These are phyloP conservation scores for Rhytidiadelphus loreus DNA, from an alignment of 225 moss, liverwort and hornwort genomes.

Conservation along the genomic window DNA sequence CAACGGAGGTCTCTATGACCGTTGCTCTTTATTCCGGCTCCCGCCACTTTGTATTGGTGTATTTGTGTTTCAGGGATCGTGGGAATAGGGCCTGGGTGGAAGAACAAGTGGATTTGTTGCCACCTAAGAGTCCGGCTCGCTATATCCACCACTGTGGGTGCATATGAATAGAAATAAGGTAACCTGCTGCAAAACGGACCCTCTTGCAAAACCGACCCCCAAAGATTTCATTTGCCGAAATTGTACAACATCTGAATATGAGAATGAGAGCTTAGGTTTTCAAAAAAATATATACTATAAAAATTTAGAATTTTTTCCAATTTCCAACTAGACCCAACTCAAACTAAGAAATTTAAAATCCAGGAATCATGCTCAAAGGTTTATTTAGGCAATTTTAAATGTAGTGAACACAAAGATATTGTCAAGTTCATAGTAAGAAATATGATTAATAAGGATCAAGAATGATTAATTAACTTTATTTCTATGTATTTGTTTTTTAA, in stretches of 20 bases:
- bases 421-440: not conserved
- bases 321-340: not conserved
- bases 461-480: not conserved
- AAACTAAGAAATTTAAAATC: not conserved
- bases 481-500: not conserved
- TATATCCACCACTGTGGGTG: not conserved
- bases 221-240: not conserved
- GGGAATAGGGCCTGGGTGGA: not conserved
- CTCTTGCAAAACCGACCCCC: not conserved
- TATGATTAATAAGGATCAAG: not conserved
- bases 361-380: accelerated
- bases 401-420: not conserved
- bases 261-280: not conserved
- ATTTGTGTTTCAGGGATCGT: not conserved
- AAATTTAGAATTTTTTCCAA: not conserved
- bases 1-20: not conserved
- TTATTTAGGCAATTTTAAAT: not conserved
- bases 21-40: not conserved
- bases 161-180: not conserved
- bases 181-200: not conserved
- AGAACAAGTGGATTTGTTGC: not conserved
- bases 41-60: not conserved
- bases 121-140: not conserved
- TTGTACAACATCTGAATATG: not conserved
- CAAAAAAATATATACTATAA: not conserved